These are phyloP conservation scores for Saccharomycopsis oosterbeekiorum DNA, from an alignment of 805 yeast species.

Conservation along the genomic window DNA sequence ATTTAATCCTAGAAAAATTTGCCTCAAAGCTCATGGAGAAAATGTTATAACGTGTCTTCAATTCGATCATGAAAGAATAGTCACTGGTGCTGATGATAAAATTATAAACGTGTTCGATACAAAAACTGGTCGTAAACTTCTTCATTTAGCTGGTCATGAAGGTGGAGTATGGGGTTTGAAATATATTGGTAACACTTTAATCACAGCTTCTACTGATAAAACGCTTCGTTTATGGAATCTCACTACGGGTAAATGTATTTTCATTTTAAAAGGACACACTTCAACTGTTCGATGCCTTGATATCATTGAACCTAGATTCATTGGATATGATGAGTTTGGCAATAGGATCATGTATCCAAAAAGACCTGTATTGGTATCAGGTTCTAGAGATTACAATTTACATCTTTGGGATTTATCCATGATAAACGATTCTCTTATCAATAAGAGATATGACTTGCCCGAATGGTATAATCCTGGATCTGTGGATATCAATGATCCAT, in stretches of 20 bases:
- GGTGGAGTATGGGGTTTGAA: slow-evolving; percentile 99
- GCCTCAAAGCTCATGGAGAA: slow-evolving; percentile 60
- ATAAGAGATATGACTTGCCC: slow-evolving; percentile 8
- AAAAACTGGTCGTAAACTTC: slow-evolving; percentile 51
- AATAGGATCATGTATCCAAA: slow-evolving; percentile 47
- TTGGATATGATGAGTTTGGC: slow-evolving; percentile 54
- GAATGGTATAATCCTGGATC: neutral
- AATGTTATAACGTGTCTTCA: slow-evolving; percentile 93
- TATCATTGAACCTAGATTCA: slow-evolving; percentile 56
- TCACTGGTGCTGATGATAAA: slow-evolving; percentile 87
- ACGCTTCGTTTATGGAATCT: slow-evolving; percentile 93
- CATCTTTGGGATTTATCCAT: slow-evolving; percentile 78
- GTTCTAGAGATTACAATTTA: slow-evolving; percentile 76
- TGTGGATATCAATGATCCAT: neutral
- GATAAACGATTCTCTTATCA: slow-evolving; percentile 24
- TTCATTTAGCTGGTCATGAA: slow-evolving; percentile 73
- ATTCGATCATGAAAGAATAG: slow-evolving; percentile 81
- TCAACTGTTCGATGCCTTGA: slow-evolving; percentile 91
- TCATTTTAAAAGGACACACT: slow-evolving; percentile 82
- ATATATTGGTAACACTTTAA: slow-evolving; percentile 71
- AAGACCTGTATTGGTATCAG: slow-evolving; percentile 70
- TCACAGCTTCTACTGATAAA: slow-evolving; percentile 91
- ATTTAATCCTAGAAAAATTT: slow-evolving; percentile 56
- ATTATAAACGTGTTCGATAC: slow-evolving; percentile 76
- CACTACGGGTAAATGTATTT: slow-evolving; percentile 76